phyloP scores from a whole-genome alignment of 208 protist genomes.

The Crithidia fasciculata region DNA sequence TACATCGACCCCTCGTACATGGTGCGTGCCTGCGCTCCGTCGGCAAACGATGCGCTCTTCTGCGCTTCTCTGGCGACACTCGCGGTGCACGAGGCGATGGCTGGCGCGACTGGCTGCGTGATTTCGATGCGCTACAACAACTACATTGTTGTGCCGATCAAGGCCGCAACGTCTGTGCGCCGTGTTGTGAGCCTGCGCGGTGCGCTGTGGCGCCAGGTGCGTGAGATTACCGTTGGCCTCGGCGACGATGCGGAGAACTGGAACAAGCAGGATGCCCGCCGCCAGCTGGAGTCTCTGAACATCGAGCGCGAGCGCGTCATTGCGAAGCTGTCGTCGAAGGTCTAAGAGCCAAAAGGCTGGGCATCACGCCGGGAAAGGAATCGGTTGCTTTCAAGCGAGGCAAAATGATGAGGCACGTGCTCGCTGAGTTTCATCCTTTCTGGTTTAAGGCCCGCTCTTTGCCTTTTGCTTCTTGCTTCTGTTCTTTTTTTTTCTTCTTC shows the following conservation, averaged over 20 bases:
- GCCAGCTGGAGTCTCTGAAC: constrained; percentile 76
- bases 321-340: constrained; percentile 58
- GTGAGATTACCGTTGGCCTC: constrained; percentile 89
- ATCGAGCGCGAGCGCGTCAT: constrained; percentile 70
- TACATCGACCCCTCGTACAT: constrained; percentile 98
- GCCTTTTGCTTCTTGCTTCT: no score
- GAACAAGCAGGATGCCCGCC: constrained; percentile 72
- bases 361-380: no score
- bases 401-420: no score
- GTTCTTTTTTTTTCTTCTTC: no score
- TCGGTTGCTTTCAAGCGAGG: no score
- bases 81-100: constrained; percentile 92
- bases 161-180: constrained; percentile 85
- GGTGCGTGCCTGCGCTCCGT: constrained; percentile 93
- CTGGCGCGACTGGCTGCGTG: constrained; percentile 87
- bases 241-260: constrained; percentile 56
- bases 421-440: no score
- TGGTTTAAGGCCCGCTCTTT: no score
- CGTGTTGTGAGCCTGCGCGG: constrained; percentile 81
- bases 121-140: constrained; percentile 92
- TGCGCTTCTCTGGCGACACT: constrained; percentile 85
- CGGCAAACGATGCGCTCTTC: constrained; percentile 90
- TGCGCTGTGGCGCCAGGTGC: constrained; percentile 88
- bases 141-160: constrained; percentile 91
- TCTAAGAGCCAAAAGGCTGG: constrained; percentile 35